These are phyloP conservation scores for Botryotinia globosa DNA, from an alignment of 2,329 filamentous ascomycete species.

Conservation along the genomic window DNA sequence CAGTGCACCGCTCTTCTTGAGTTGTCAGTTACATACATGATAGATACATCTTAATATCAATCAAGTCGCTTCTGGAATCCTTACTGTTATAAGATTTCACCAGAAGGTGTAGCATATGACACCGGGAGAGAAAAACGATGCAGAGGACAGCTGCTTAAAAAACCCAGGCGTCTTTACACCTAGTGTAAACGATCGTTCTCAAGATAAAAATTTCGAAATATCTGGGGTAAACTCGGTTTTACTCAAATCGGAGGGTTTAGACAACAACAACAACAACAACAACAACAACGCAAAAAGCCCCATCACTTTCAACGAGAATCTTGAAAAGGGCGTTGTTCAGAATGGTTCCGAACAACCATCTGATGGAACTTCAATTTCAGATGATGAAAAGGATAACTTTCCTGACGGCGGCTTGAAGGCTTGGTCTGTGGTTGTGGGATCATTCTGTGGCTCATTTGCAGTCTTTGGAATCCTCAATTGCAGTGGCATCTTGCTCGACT, in stretches of 20 bases:
- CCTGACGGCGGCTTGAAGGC: conserved; percentile 64
- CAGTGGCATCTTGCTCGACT: conserved; percentile 48
- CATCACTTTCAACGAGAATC: background rate
- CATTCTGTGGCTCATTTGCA: conserved; percentile 60
- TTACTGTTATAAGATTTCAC: conserved; percentile 6
- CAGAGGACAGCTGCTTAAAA: conserved; percentile 23
- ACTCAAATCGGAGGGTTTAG: background rate
- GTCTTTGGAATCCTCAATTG: conserved; percentile 63
- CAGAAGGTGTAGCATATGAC: conserved; percentile 18
- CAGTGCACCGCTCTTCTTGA: background rate
- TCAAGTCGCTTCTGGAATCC: background rate
- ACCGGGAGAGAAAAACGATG: conserved; percentile 13
- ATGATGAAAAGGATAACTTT: conserved; percentile 44
- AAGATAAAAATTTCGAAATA: background rate
- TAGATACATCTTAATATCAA: background rate
- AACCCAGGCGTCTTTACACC: conserved; percentile 15
- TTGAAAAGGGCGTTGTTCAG: conserved; percentile 23
- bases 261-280: background rate
- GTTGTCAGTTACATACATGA: background rate
- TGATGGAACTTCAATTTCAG: conserved; percentile 22
- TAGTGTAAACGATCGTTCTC: conserved; percentile 1
- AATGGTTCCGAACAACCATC: conserved; percentile 21
- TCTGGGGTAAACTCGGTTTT: background rate
- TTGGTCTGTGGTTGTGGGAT: conserved; percentile 66
- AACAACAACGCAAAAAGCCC: background rate